Percentiles rank a stretch among this genome's conserved stretches.
phyloP scores from a whole-genome alignment of 208 protist genomes.

The Porcisia hertigi region DNA sequence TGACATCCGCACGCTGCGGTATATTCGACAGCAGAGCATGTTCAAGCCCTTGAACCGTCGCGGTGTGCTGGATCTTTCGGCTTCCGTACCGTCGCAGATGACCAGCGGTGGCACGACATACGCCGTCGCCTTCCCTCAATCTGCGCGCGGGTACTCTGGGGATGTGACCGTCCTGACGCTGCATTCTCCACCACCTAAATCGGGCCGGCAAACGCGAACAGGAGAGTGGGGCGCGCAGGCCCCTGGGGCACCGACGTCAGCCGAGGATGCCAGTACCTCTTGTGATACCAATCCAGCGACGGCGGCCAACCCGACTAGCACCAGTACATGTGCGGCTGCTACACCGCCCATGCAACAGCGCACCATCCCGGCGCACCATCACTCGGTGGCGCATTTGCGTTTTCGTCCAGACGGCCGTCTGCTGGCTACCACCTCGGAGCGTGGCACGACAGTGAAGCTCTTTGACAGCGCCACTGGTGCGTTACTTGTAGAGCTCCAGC shows the following conservation, averaged over 20 bases:
- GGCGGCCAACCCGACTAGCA: background rate
- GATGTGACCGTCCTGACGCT: constrained; percentile 30
- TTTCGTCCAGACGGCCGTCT: constrained; percentile 36
- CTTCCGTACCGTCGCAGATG: constrained; percentile 2
- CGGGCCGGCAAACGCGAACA: background rate
- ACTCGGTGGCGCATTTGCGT: constrained; percentile 39
- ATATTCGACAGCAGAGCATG: constrained; percentile 57
- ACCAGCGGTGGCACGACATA: background rate
- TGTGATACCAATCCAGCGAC: background rate
- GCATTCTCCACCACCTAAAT: constrained; percentile 1
- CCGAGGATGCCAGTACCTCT: background rate
- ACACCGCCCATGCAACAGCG: constrained; percentile 13
- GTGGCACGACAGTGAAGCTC: constrained; percentile 71
- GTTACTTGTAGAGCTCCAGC: constrained; percentile 49
- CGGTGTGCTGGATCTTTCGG: constrained; percentile 50
- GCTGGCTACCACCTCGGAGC: constrained; percentile 56
- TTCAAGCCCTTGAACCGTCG: constrained; percentile 44
- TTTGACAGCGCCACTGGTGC: constrained; percentile 42
- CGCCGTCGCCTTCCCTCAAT: constrained; percentile 28
- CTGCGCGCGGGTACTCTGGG: constrained; percentile 25
- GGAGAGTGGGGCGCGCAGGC: background rate
- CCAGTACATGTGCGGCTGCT: background rate
- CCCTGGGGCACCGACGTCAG: background rate
- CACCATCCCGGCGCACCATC: constrained; percentile 37
- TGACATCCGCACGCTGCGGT: constrained; percentile 53